Evolutionary conservation across 371 early-diverging fungal genomes (phyloP).

Genomic region (Zychaea mexicana): DNA sequence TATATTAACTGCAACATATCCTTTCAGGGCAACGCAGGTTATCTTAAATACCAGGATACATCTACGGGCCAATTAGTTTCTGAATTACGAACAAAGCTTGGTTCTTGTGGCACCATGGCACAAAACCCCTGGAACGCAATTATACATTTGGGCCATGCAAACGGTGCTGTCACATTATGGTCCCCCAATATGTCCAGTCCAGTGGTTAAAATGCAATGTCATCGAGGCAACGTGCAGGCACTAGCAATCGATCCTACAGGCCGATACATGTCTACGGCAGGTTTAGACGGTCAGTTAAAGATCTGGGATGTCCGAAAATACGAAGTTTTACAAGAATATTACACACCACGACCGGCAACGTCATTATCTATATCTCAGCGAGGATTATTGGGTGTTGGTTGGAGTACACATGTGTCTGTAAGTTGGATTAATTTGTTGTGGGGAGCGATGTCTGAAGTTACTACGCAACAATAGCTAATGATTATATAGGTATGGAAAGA

Average conservation of each 20-base stretch:
- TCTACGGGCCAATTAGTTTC: slow-evolving; percentile 92
- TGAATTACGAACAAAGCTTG: slow-evolving; percentile 80
- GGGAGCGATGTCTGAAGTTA: too few species aligned
- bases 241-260: slow-evolving; percentile 90
- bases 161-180: slow-evolving; percentile 97
- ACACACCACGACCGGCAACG: slow-evolving; percentile 73
- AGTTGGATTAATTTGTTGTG: slow-evolving; percentile 11
- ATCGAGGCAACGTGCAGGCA: slow-evolving; percentile 84
- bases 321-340: slow-evolving; percentile 81
- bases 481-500: slow-evolving; percentile 82
- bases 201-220: slow-evolving; percentile 95
- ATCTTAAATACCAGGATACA: slow-evolving; percentile 95
- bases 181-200: slow-evolving; percentile 83
- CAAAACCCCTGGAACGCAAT: slow-evolving; percentile 96
- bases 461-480: slow-evolving; percentile 1
- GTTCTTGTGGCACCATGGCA: slow-evolving; percentile 80
- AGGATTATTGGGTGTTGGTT: slow-evolving; percentile 85
- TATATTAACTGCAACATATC: background rate
- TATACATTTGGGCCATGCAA: slow-evolving; percentile 89
- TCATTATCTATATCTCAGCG: slow-evolving; percentile 84
- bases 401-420: slow-evolving; percentile 76
- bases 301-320: slow-evolving; percentile 97
- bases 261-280: slow-evolving; percentile 91
- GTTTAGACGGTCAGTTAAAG: slow-evolving; percentile 90
- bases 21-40: slow-evolving; percentile 76